Percentiles rank a stretch among this genome's conserved stretches.
phyloP scores from a whole-genome alignment of 768 basidiomycete genomes.

The Suillus tomentosus region DNA sequence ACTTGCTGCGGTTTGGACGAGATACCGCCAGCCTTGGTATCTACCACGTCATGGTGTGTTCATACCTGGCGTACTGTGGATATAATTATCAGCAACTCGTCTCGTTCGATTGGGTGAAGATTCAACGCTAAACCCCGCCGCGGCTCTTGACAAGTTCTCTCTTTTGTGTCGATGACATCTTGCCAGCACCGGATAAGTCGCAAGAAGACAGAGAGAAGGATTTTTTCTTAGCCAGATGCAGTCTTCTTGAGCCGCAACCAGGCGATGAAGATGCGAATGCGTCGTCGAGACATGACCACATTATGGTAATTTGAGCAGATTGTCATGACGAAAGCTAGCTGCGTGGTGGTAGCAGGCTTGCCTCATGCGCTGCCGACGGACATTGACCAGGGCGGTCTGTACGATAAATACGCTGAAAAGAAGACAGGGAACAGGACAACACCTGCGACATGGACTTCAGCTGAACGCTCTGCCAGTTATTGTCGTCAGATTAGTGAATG shows the following conservation, averaged over 20 bases:
- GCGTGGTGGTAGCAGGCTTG: not conserved
- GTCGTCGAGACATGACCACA: not conserved
- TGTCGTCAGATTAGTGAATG: not conserved
- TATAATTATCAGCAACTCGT: not conserved
- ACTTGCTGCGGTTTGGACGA: too few relatives aligned
- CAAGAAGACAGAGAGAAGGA: not conserved
- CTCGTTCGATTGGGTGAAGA: not conserved
- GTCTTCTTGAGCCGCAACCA: not conserved
- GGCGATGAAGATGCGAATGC: not conserved
- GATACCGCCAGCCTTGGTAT: too few relatives aligned
- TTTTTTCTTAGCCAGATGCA: not conserved
- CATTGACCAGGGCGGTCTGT: not conserved
- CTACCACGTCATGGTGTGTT: too few relatives aligned
- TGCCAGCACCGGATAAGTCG: not conserved
- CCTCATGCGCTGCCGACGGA: not conserved
- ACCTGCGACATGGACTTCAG: not conserved
- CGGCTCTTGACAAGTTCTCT: not conserved
- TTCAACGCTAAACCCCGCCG: not conserved
- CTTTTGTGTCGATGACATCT: not conserved
- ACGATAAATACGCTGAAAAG: not conserved
- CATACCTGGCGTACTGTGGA: too few relatives aligned
- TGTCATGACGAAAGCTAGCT: too few relatives aligned
- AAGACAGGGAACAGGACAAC: not conserved
- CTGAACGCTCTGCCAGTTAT: not conserved
- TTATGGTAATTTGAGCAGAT: not conserved